Conservation (phyloP, 1,139 yeast species). For the Candida glucosophila region DNA sequence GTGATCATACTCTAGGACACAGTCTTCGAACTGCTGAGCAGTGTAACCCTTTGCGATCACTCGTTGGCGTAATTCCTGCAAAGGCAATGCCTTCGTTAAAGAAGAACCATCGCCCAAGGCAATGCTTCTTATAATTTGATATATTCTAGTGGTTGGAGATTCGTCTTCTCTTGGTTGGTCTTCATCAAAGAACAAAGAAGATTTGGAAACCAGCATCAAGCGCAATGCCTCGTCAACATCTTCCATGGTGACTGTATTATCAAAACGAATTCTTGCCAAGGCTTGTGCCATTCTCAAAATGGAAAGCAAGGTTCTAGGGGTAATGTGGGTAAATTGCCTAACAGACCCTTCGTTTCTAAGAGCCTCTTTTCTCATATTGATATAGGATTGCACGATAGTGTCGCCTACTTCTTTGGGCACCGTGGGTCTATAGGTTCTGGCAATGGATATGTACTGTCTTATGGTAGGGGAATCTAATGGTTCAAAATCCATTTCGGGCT, state of each 20-base stretch:
- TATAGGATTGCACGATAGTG: conserved; percentile 79
- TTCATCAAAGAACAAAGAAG: conserved; percentile 58
- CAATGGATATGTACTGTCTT: conserved; percentile 82
- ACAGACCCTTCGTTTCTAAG: conserved; percentile 70
- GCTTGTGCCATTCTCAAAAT: conserved; percentile 93
- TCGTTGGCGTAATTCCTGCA: conserved; percentile 56
- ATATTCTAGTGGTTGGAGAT: conserved; percentile 49
- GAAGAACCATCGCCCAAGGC: conserved; percentile 41
- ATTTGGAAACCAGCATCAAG: conserved; percentile 76
- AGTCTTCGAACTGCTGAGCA: conserved; percentile 64
- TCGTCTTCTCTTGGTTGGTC: conserved; percentile 43
- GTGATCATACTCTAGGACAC: conserved; percentile 65
- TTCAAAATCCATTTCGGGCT: conserved; percentile 68
- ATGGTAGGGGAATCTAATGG: conserved; percentile 76
- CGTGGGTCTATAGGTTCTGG: conserved; percentile 78
- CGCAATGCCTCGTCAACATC: conserved; percentile 97
- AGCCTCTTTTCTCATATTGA: conserved; percentile 87
- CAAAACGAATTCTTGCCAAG: conserved; percentile 80
- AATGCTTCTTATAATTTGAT: conserved; percentile 47
- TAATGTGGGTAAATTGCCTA: conserved; percentile 76
- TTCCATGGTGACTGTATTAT: conserved; percentile 55
- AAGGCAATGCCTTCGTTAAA: conserved; percentile 35
- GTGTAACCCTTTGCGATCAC: conserved; percentile 81
- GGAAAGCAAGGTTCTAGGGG: conserved; percentile 92
- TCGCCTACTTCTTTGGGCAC: conserved; percentile 86